Evolutionary conservation across 352 stramenopile species (phyloP).

Genomic region (Globisporangium paddicum): DNA sequence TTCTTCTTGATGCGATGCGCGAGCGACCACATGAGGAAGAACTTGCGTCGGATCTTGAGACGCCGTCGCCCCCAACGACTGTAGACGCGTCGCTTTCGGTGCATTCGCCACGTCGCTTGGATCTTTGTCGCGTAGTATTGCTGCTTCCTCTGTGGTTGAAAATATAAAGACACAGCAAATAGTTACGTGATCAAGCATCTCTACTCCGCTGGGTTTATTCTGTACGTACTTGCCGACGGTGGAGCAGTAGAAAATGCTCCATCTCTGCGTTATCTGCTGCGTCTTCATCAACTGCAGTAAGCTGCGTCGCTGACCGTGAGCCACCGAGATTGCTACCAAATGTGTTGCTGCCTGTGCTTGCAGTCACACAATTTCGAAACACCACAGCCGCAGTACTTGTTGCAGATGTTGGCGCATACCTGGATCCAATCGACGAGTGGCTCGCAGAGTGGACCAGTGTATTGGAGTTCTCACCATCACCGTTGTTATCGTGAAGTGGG

Average conservation of each 20-base stretch:
- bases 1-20: constrained; percentile 30
- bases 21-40: constrained; percentile 53
- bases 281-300: constrained; percentile 13
- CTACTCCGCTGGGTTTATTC: constrained; percentile 6
- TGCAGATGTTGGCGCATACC: background rate
- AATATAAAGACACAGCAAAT: background rate
- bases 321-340: constrained; percentile 15
- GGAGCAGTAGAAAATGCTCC: constrained; percentile 24
- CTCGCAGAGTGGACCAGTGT: constrained; percentile 8
- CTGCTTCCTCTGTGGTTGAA: constrained; percentile 17
- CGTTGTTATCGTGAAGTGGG: constrained; percentile 1
- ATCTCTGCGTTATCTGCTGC: constrained; percentile 17
- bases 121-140: constrained; percentile 27
- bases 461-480: background rate
- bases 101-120: constrained; percentile 60
- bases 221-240: constrained; percentile 22
- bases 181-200: background rate
- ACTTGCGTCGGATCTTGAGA: constrained; percentile 18
- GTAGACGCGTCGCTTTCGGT: constrained; percentile 28
- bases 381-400: background rate
- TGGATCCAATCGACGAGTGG: background rate
- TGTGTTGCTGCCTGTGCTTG: constrained; percentile 4
- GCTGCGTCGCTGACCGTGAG: background rate
- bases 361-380: background rate
- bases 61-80: constrained; percentile 37